Evolutionary conservation across 148 eudicot genomes (phyloP).

Genomic region (Camellia sinensis): DNA sequence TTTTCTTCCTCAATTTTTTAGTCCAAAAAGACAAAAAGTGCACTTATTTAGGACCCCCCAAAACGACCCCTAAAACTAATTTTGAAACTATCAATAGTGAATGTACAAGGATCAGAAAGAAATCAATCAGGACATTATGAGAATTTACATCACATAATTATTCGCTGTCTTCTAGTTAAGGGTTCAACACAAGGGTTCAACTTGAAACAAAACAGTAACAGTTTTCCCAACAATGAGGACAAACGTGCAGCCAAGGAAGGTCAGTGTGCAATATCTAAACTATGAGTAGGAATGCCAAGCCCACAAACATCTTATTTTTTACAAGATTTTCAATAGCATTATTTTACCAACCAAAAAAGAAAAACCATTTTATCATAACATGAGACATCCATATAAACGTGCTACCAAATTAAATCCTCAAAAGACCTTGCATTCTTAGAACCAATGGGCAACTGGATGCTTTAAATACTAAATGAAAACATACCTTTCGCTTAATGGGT

Average conservation of each 20-base stretch:
- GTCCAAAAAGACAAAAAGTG: no score
- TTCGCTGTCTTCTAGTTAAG: background rate
- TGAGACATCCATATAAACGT: background rate
- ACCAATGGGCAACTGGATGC: background rate
- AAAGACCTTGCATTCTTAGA: background rate
- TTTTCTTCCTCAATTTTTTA: no score
- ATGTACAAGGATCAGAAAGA: background rate
- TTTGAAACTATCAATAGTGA: background rate
- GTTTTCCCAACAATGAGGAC: background rate
- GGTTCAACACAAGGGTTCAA: background rate
- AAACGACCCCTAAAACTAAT: background rate
- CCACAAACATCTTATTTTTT: background rate
- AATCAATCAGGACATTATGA: background rate
- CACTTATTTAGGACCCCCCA: no score
- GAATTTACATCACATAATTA: background rate
- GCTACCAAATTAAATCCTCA: background rate
- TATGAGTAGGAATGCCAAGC: background rate
- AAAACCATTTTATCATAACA: background rate
- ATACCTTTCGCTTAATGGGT: slow-evolving; percentile 83
- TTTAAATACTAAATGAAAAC: slow-evolving; percentile 18
- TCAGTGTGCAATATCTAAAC: background rate
- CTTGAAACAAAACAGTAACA: background rate
- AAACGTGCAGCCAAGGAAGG: background rate
- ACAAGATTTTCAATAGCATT: background rate
- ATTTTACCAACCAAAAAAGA: background rate